Conservation (phyloP, 192 early-diverging fungal species). For the Gryganskiella cystojenkinii region DNA sequence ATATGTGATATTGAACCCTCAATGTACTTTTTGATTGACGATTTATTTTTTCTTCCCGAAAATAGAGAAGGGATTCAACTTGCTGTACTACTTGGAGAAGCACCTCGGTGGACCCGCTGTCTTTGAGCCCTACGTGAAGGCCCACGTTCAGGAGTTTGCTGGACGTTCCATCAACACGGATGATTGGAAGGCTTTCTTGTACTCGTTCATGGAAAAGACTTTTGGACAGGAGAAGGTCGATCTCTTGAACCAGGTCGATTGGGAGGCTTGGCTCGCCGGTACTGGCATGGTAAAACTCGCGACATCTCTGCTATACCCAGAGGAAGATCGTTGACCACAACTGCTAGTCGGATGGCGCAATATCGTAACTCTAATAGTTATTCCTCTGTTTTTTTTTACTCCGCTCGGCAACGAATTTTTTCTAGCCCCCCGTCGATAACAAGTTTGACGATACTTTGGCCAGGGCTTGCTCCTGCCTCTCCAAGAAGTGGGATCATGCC, state of each 20-base stretch:
- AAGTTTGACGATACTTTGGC: conserved; percentile 90
- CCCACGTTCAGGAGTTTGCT: conserved; percentile 84
- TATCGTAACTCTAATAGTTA: background rate
- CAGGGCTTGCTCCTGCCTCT: conserved; percentile 80
- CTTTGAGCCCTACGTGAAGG: conserved; percentile 89
- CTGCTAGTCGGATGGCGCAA: too few relatives aligned
- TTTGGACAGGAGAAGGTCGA: conserved; percentile 74
- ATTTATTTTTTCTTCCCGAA: conserved; percentile 22
- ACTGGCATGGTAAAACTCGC: conserved; percentile 80
- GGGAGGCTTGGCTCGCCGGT: conserved; percentile 89
- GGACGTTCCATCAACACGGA: conserved; percentile 90
- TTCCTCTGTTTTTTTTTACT: conserved; percentile 5
- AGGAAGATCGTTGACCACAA: background rate
- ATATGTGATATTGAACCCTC: conserved; percentile 13
- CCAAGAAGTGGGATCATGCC: conserved; percentile 79
- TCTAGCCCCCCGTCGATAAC: conserved; percentile 80
- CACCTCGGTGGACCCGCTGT: conserved; percentile 83
- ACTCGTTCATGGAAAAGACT: conserved; percentile 76
- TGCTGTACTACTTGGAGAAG: conserved; percentile 93
- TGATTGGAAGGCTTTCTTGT: conserved; percentile 89
- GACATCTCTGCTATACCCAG: background rate
- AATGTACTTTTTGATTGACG: background rate
- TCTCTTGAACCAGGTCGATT: conserved; percentile 85
- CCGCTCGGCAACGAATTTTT: conserved; percentile 9
- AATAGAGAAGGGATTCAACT: conserved; percentile 93